phyloP scores from a whole-genome alignment of 441 rosid species.

The Syzygium syzygioides region DNA sequence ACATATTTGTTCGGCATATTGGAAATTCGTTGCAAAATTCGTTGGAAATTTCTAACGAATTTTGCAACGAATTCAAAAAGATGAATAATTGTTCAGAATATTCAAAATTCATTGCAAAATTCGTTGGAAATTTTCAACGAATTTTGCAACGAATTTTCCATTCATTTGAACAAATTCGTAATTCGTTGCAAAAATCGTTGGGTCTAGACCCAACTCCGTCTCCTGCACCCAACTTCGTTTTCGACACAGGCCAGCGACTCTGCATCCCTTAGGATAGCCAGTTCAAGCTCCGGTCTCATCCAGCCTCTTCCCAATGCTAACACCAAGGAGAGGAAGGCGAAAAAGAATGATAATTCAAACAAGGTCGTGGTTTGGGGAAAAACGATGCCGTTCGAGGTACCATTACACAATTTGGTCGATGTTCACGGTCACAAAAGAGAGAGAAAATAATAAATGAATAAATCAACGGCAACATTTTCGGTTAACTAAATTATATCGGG shows the following conservation, averaged over 20 bases:
- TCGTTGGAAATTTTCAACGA: too few species aligned
- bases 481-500: not conserved
- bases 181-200: too few species aligned
- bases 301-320: not conserved
- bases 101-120: too few species aligned
- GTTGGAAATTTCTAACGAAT: too few species aligned
- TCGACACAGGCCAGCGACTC: not conserved
- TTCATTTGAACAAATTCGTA: too few species aligned
- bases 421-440: accelerated
- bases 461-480: accelerated
- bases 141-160: too few species aligned
- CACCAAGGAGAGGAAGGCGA: not conserved
- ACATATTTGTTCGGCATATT: too few species aligned
- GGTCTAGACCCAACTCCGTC: not conserved
- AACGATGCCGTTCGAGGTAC: not conserved
- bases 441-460: not conserved
- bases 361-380: not conserved
- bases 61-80: too few species aligned
- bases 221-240: not conserved
- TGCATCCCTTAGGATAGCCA: not conserved
- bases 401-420: not conserved
- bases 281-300: not conserved
- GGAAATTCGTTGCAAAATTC: too few species aligned
- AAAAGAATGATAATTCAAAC: not conserved
- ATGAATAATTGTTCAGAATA: too few species aligned